Base-by-base conservation (phyloP, 2,329 filamentous ascomycete genomes). In the Albophoma yamanashiensis region DNA sequence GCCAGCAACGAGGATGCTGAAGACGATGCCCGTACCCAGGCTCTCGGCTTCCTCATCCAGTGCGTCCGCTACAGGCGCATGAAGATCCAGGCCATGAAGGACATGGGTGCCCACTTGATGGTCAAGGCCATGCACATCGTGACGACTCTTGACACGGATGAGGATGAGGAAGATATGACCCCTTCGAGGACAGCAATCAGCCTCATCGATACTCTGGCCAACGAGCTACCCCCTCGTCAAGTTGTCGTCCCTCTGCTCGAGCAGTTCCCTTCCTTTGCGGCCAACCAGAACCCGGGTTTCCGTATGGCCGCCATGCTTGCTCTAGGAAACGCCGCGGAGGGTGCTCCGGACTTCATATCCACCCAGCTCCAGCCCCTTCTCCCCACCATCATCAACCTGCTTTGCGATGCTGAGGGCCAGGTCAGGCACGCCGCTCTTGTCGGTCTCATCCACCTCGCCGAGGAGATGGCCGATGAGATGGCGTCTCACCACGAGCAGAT, bases 261-360 rank as follows among this genome's bases (percentile, higher is more conserved):
- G 67, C 86, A 90, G 58, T 88, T 97, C 66, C 88, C 91, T 43
- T 83, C 84, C 66, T 97, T 94, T 71, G 91, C 93, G 66, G 83
- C 83, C 67, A 87, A 85, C 70, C 76, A 82, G 62, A 83, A 95
- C 69, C 83, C 92, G 42, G 87, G 91, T 67, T 89, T 89, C 77
- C 88, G 93, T 62, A 89, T 93, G 75, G 92, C 93, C 59, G 92
- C 90, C 75, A 94, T 97, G 70, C 82, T 97, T 63, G 89, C 93
- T 56, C 83, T 99, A 6, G 93, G 93, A 62, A 95, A 93, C 79
- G 93, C 91, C 67, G 93, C 96, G 58, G 94, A 97, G 79, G 94
- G 94, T 67, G 93, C 94, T 38, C 94, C 94, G 20, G 94, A 99
- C 74, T 99, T 97, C 76, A 92, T 97, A 70, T 91, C 91, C 64